phyloP scores from a whole-genome alignment of 164 flowering plant species.

The Macadamia integrifolia region DNA sequence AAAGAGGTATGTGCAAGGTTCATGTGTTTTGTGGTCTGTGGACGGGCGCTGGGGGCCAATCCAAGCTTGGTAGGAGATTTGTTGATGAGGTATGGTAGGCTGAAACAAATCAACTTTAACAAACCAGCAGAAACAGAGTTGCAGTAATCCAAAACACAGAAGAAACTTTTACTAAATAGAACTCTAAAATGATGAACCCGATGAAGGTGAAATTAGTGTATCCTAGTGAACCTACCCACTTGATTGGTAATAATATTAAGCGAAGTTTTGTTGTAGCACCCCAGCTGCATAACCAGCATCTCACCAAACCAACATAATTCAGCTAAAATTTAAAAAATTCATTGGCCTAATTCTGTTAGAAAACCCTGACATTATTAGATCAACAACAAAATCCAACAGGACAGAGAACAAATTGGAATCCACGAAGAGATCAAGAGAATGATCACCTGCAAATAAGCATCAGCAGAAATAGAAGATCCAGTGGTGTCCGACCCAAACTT shows the following conservation, averaged over 20 bases:
- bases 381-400: no score
- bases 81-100: no score
- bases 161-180: no score
- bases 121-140: no score
- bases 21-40: not conserved
- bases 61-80: not conserved
- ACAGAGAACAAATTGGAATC: constrained; percentile 1
- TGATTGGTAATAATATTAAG: no score
- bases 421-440: not conserved
- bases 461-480: not conserved
- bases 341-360: not conserved
- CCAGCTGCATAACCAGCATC: not conserved
- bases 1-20: constrained; percentile 30
- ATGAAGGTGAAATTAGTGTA: no score
- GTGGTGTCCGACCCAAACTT: constrained; percentile 72
- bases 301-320: not conserved
- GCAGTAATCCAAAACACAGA: no score
- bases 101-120: no score
- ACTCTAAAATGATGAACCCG: no score
- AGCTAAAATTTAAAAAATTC: not conserved
- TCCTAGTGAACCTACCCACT: no score
- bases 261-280: no score
- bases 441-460: not conserved
- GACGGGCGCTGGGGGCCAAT: not conserved
- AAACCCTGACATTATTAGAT: not conserved